Conservation (phyloP, 2,329 filamentous ascomycete genomes). For the Tolypocladium tropicale region DNA sequence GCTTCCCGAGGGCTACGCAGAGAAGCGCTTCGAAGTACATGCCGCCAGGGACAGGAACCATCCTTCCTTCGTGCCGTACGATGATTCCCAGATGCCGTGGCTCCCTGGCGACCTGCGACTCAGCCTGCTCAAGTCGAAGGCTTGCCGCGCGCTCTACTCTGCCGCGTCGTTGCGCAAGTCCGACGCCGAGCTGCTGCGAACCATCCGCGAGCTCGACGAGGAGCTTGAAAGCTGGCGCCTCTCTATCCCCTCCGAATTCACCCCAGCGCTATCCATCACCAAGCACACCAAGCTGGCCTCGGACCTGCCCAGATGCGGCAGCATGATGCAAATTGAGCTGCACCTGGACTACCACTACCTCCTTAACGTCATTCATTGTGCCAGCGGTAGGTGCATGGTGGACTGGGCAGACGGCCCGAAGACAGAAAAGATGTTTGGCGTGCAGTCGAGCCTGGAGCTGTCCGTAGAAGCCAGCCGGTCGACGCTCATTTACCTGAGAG, state of each 20-base stretch:
- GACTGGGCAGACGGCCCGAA: constrained; percentile 10
- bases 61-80: neutral
- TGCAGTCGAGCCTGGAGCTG: constrained; percentile 41
- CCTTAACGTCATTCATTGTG: constrained; percentile 43
- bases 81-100: constrained; percentile 17
- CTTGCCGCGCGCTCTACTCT: constrained; percentile 38
- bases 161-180: constrained; percentile 34
- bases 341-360: constrained; percentile 46
- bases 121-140: constrained; percentile 40
- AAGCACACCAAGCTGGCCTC: constrained; percentile 14
- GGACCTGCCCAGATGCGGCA: constrained; percentile 18
- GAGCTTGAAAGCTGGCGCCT: constrained; percentile 45
- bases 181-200: constrained; percentile 41
- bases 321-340: constrained; percentile 36
- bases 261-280: constrained; percentile 35
- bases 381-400: constrained; percentile 38
- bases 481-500: constrained; percentile 36
- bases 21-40: constrained; percentile 9
- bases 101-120: constrained; percentile 37
- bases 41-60: no score
- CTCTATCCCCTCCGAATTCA: constrained; percentile 31
- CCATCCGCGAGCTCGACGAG: constrained; percentile 46
- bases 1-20: constrained; percentile 26
- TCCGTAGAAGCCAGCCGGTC: constrained; percentile 46
- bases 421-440: constrained; percentile 24